Conservation (phyloP, 2,329 filamentous ascomycete genomes). For the Phialophora chinensis region DNA sequence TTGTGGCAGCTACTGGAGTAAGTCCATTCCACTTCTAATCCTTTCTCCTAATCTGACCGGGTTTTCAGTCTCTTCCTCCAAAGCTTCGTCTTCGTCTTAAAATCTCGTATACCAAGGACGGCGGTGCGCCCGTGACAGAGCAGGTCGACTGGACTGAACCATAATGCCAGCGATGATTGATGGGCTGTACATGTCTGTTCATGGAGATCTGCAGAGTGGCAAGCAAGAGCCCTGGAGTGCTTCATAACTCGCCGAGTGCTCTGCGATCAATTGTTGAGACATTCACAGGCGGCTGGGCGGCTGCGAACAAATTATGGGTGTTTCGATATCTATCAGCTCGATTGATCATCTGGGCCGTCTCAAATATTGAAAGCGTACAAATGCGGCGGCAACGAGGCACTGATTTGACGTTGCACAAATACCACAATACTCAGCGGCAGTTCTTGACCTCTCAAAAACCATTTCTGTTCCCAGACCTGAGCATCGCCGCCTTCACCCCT, state of each 20-base stretch:
- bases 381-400: not conserved
- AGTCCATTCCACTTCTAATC: constrained; percentile 54
- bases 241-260: not conserved
- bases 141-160: constrained; percentile 98
- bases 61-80: constrained; percentile 67
- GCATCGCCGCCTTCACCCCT: too few species aligned
- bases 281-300: not conserved
- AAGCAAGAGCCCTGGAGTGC: not conserved
- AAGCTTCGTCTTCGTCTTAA: constrained; percentile 82
- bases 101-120: constrained; percentile 77
- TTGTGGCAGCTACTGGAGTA: constrained; percentile 85
- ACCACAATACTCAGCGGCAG: too few species aligned
- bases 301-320: not conserved
- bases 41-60: constrained; percentile 10
- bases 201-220: not conserved
- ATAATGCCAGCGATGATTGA: constrained; percentile 18
- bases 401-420: too few species aligned
- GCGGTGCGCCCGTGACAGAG: constrained; percentile 73
- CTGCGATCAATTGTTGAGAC: too few species aligned
- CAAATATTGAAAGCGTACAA: not conserved
- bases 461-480: too few species aligned
- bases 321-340: not conserved
- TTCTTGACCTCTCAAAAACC: too few species aligned
- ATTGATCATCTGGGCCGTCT: not conserved
- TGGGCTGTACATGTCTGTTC: not conserved